Evolutionary conservation across 345 rosid species (phyloP), one percentile per base, ranked within the genome.

Genomic region (Camelina sativa): DNA sequence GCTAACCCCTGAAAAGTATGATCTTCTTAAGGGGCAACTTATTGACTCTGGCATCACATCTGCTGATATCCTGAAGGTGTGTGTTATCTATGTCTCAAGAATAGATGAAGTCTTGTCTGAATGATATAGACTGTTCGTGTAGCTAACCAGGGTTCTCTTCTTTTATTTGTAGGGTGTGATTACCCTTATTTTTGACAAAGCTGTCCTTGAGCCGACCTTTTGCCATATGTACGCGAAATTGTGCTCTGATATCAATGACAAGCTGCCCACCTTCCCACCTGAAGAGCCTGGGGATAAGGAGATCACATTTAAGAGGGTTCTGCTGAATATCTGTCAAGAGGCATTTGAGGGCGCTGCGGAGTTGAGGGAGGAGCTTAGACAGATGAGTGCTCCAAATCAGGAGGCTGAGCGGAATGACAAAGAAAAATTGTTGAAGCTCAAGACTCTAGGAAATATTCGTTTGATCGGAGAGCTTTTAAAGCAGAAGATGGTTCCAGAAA

Each of bases 1-100:
- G 84, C 80, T 92, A 52, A 92, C 99, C 17, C 99, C 99, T 28
- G 97, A 92, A 73, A 95, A 95, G 80, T 95, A 86, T 82, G 97
- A 92, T 84, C 76, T 95, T 75, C 93, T 95, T 8, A 92, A 90
- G 85, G 96, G 91, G 64, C 97, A 95, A 65, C 90, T 95, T 41
- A 90, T 95, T 19, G 97, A 95, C 69, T 87, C 97, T 72, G 99
- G 99, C 65, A 95, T 95, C 76, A 83, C 91, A 52, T 83, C 97
- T 37, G 88, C 96, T 38, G 97, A 95, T 67, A 92, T 92, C 63
- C 84, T 92, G 20, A 82, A 85, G 96, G 97, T 90, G 28, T n/a
- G 97, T 89, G 28, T n/a, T 32, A 2, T 10, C 28, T 72, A 35
- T 67, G 52, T 52, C 43, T 17, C 56, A 59, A 67, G 19, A 41